A percentile compares a stretch with the other conserved stretches of the same genome.
phyloP scores from a whole-genome alignment of 768 basidiomycete species.

The Auriscalpium vulgare region DNA sequence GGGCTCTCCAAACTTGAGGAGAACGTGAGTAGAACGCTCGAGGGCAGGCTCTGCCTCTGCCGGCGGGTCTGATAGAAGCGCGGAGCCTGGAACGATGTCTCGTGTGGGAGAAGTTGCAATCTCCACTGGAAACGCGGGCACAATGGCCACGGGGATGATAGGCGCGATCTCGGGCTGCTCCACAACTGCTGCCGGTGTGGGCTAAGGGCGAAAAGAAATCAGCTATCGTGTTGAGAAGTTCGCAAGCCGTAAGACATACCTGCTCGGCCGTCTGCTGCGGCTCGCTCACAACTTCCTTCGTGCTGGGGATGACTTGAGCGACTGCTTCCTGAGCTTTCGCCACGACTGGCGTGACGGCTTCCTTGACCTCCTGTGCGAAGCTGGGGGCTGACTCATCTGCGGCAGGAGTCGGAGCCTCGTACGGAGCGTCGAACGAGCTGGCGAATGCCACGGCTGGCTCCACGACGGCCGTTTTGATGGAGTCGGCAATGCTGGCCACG shows the following conservation, averaged over 20 bases:
- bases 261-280: slow-evolving; percentile 1
- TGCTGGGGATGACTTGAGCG: slow-evolving; percentile 5
- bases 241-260: background rate
- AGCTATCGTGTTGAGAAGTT: background rate
- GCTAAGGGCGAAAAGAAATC: background rate
- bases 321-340: background rate
- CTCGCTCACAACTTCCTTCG: slow-evolving; percentile 2
- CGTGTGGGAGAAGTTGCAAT: background rate
- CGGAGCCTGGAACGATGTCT: background rate
- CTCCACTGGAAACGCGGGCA: background rate
- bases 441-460: slow-evolving; percentile 1
- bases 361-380: background rate
- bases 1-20: background rate
- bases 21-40: slow-evolving; percentile 9
- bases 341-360: background rate
- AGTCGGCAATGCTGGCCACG: background rate
- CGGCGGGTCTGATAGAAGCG: background rate
- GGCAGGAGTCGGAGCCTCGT: background rate
- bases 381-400: background rate
- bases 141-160: background rate
- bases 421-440: background rate
- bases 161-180: background rate
- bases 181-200: background rate
- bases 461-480: background rate
- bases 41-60: background rate